Evolutionary conservation across 78 protist genomes (phyloP).

Genomic region (Planoprotostelium fungivorum): DNA sequence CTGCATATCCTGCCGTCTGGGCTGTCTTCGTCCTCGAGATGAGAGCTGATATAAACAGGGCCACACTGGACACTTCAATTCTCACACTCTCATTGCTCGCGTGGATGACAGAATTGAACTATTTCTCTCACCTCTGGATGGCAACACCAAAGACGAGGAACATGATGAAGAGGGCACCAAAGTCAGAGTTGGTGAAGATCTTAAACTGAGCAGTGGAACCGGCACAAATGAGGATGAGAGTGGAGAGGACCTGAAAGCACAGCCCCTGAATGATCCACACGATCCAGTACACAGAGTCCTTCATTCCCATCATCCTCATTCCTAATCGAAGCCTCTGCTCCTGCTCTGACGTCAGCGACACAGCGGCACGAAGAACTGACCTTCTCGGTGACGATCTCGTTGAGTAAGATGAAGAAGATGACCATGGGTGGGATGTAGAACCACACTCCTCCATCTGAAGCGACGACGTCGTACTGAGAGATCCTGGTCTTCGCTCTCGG

Average conservation of each 20-base stretch:
- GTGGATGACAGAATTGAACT: not conserved
- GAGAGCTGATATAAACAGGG: constrained; percentile 22
- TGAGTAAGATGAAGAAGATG: constrained; percentile 11
- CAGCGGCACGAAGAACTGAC: not conserved
- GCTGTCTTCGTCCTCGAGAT: constrained; percentile 13
- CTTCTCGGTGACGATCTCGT: constrained; percentile 21
- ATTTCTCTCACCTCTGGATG: not conserved
- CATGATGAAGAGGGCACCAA: not conserved
- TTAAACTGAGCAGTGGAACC: constrained; percentile 25
- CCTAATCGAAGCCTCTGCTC: constrained; percentile 22
- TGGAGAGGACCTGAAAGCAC: not conserved
- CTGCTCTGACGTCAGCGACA: not conserved
- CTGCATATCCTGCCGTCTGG: constrained; percentile 15
- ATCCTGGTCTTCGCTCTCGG: not conserved
- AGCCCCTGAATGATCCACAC: constrained; percentile 13
- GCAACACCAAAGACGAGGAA: not conserved
- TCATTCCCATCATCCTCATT: constrained; percentile 19
- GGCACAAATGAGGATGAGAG: constrained; percentile 6
- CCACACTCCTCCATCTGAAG: constrained; percentile 5
- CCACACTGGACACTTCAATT: not conserved
- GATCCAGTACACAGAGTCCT: constrained; percentile 14
- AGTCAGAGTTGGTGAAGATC: not conserved
- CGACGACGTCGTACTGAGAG: constrained; percentile 15
- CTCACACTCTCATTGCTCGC: too few relatives aligned
- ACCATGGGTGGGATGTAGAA: constrained; percentile 17